These are phyloP conservation scores for Pyrus hybrid DNA, from an alignment of 331 rosid genomes.

Conservation along the genomic window DNA sequence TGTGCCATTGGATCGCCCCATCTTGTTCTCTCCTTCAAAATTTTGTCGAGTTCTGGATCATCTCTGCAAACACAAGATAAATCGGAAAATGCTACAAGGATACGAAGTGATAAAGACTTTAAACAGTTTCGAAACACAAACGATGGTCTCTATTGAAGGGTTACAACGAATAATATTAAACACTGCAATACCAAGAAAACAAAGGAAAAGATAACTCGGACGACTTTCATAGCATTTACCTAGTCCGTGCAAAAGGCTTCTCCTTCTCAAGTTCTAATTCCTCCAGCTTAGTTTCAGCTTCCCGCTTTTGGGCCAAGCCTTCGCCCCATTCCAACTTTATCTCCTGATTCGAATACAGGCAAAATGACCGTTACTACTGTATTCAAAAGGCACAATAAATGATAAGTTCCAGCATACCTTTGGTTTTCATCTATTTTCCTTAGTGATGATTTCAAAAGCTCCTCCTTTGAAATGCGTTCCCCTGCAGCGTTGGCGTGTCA, in stretches of 20 bases:
- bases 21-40: slow-evolving; percentile 60
- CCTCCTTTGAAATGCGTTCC: slow-evolving; percentile 77
- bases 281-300: slow-evolving; percentile 67
- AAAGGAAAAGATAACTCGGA: not conserved
- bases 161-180: not conserved
- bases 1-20: slow-evolving; percentile 99
- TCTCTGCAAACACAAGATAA: slow-evolving; percentile 47
- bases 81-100: not conserved
- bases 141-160: not conserved
- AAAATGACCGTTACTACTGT: slow-evolving; percentile 1
- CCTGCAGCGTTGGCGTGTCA: slow-evolving; percentile 39
- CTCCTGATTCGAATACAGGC: slow-evolving; percentile 35
- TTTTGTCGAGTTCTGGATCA: slow-evolving; percentile 75
- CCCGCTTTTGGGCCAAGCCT: slow-evolving; percentile 94
- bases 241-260: slow-evolving; percentile 79
- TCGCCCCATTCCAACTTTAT: slow-evolving; percentile 87
- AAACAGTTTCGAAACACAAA: not conserved
- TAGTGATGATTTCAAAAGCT: slow-evolving; percentile 56
- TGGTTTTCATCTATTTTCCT: slow-evolving; percentile 72
- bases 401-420: slow-evolving; percentile 44
- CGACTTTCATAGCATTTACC: slow-evolving; percentile 23
- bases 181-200: not conserved
- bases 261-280: slow-evolving; percentile 85
- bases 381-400: not conserved
- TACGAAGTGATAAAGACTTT: not conserved